These are phyloP conservation scores for Cutaneotrichosporon sp. DNA, from an alignment of 1,284 basidiomycete species.

Conservation along the genomic window DNA sequence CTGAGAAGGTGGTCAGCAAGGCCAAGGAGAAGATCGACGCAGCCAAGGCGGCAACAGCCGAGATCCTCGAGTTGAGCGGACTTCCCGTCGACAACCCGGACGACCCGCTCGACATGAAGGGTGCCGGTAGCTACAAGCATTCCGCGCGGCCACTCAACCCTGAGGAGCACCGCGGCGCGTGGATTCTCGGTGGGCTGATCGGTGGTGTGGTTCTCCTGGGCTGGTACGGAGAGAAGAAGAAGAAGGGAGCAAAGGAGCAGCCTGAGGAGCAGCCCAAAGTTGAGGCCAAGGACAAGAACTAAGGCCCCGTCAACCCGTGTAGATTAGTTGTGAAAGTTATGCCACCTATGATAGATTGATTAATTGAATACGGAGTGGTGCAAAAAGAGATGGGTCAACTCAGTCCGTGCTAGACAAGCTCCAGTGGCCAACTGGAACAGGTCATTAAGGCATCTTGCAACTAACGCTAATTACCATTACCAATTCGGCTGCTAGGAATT, in stretches of 20 bases:
- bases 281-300: neutral
- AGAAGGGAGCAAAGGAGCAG: neutral
- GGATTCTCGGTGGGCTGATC: conserved; percentile 59
- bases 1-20: neutral
- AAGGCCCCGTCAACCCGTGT: neutral
- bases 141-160: conserved; percentile 57
- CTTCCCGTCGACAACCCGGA: conserved; percentile 4
- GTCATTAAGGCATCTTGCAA: too few relatives aligned
- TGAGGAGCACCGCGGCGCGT: conserved; percentile 61
- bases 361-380: too few relatives aligned
- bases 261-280: neutral
- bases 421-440: too few relatives aligned
- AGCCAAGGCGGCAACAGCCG: conserved; percentile 5
- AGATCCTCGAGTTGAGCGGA: conserved; percentile 13
- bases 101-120: conserved; percentile 11
- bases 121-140: conserved; percentile 35
- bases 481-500: too few relatives aligned
- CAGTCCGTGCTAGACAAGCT: too few relatives aligned
- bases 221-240: conserved; percentile 7
- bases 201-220: conserved; percentile 60
- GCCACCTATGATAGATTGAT: neutral
- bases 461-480: too few relatives aligned
- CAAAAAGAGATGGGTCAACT: too few relatives aligned
- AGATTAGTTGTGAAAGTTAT: conserved; percentile 2
- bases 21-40: conserved; percentile 1